phyloP scores from a whole-genome alignment of 768 basidiomycete genomes.

The Fistulinella prunicolor region DNA sequence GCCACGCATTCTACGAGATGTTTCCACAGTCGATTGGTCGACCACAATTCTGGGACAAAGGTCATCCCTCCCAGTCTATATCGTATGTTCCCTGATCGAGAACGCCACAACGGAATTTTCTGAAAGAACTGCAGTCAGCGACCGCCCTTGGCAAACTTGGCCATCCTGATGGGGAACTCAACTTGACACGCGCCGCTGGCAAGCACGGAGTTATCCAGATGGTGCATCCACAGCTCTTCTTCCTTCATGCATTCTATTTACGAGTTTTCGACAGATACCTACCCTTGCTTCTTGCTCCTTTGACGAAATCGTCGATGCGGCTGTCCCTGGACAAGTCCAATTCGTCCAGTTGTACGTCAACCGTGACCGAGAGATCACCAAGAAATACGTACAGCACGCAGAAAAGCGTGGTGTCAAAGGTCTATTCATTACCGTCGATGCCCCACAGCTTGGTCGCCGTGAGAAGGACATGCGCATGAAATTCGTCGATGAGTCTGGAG shows the following conservation, averaged over 20 bases:
- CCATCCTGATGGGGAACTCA: constrained; percentile 89
- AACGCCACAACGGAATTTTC: constrained; percentile 8
- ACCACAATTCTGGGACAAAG: constrained; percentile 77
- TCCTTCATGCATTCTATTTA: neutral
- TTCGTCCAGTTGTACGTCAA: constrained; percentile 91
- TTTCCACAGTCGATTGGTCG: constrained; percentile 77
- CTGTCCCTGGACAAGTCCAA: constrained; percentile 69
- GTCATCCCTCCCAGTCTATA: constrained; percentile 73
- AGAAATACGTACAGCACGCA: constrained; percentile 82
- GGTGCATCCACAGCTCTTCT: constrained; percentile 35
- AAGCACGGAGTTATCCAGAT: constrained; percentile 72
- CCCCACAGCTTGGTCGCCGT: constrained; percentile 87
- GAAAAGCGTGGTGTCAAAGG: constrained; percentile 84
- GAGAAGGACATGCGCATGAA: constrained; percentile 96
- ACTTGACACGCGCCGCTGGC: constrained; percentile 79
- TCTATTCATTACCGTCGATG: constrained; percentile 93
- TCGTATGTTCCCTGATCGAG: constrained; percentile 43
- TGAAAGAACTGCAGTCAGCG: constrained; percentile 45
- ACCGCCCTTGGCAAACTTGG: constrained; percentile 89
- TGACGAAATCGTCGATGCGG: constrained; percentile 85
- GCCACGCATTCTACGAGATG: constrained; percentile 78
- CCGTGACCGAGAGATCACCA: constrained; percentile 79
- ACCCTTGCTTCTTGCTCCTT: constrained; percentile 91
- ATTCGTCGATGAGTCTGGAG: constrained; percentile 65
- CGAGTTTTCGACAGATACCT: constrained; percentile 74